phyloP scores from a whole-genome alignment of 306 rosid genomes.

The Acacia melanoxylon region DNA sequence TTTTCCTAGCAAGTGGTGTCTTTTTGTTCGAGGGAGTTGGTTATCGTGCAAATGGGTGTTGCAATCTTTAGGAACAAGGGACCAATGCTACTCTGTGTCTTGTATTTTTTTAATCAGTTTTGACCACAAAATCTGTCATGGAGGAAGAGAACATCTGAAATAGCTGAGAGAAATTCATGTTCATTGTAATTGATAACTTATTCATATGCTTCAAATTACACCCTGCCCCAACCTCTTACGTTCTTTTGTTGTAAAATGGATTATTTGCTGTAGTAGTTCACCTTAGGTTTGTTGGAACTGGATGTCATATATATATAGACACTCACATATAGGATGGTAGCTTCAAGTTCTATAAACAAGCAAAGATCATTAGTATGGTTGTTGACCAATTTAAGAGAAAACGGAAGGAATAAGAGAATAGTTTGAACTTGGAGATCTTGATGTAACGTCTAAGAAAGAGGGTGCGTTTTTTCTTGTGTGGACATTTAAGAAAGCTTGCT shows the following conservation, averaged over 20 bases:
- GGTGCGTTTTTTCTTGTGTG: no score
- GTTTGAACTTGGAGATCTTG: neutral
- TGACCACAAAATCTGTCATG: slow-evolving; percentile 10
- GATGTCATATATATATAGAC: no score
- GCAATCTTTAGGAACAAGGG: slow-evolving; percentile 8
- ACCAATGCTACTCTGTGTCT: neutral
- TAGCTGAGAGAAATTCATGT: neutral
- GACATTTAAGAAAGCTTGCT: neutral
- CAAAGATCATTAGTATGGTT: no score
- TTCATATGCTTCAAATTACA: neutral
- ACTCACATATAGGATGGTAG: neutral
- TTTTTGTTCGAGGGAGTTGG: slow-evolving; percentile 6
- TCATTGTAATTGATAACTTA: neutral
- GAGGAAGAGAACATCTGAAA: neutral
- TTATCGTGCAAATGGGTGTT: neutral
- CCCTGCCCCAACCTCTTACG: neutral
- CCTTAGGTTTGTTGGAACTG: no score
- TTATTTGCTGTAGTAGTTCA: neutral
- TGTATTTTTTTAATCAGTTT: slow-evolving; percentile 28
- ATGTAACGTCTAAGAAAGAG: neutral
- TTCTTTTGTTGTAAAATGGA: neutral
- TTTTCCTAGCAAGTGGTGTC: slow-evolving; percentile 9
- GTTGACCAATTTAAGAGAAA: neutral
- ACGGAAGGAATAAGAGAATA: neutral
- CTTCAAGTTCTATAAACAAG: neutral